Evolutionary conservation across 2,329 filamentous ascomycete genomes (phyloP).

Genomic region (Ascochyta koolunga): DNA sequence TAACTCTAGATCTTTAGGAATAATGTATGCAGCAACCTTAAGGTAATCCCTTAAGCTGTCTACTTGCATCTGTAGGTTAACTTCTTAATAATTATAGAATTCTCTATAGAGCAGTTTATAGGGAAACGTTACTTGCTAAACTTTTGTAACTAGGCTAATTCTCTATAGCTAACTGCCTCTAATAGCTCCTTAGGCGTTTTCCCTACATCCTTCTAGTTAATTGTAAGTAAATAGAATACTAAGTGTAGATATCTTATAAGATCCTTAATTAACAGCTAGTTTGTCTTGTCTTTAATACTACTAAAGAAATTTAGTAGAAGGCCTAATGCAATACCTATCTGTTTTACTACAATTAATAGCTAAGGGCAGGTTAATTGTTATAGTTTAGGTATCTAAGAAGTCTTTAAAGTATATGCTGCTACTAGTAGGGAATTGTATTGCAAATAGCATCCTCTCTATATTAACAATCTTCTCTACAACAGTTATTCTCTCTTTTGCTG

Average conservation of each 20-base stretch:
- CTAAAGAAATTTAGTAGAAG: slow-evolving; percentile 24
- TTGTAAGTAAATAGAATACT: too few species aligned
- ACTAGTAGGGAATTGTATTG: slow-evolving; percentile 25
- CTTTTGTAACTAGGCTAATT: too few species aligned
- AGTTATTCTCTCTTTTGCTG: slow-evolving; percentile 26
- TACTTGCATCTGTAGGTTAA: slow-evolving; percentile 24
- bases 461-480: slow-evolving; percentile 25
- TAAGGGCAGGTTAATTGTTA: slow-evolving; percentile 17
- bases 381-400: slow-evolving; percentile 13
- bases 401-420: slow-evolving; percentile 33
- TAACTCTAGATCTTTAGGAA: slow-evolving; percentile 24
- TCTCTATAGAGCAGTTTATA: slow-evolving; percentile 25
- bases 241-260: slow-evolving; percentile 19
- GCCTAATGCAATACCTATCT: slow-evolving; percentile 29
- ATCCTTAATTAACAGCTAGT: slow-evolving; percentile 29
- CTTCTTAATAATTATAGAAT: slow-evolving; percentile 28
- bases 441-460: slow-evolving; percentile 29
- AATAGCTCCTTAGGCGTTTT: slow-evolving; percentile 24
- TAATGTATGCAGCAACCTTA: slow-evolving; percentile 24
- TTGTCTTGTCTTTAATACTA: slow-evolving; percentile 27
- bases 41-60: slow-evolving; percentile 26
- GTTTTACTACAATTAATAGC: not conserved
- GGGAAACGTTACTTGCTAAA: slow-evolving; percentile 7
- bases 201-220: too few species aligned
- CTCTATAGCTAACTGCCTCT: too few species aligned